Evolutionary conservation across 2,329 filamentous ascomycete species (phyloP).

Genomic region (Alternaria sp.): DNA sequence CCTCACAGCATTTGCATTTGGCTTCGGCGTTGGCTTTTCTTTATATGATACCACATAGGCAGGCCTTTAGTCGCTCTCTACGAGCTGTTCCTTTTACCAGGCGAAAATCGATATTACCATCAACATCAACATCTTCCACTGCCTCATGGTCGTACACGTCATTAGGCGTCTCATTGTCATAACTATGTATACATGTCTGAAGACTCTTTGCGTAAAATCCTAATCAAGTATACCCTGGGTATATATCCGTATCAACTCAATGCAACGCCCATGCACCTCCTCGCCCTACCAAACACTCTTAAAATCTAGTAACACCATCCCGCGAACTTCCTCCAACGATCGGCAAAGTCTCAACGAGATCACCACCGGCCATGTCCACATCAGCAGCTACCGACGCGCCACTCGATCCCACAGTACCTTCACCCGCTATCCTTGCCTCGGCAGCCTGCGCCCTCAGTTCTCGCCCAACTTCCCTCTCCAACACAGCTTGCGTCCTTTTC

Average conservation of each 20-base stretch:
- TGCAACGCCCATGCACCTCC: neutral
- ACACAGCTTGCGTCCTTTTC: slow-evolving; percentile 47
- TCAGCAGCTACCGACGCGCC: neutral
- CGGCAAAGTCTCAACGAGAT: neutral
- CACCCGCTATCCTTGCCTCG: slow-evolving; percentile 42
- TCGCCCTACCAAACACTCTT: neutral
- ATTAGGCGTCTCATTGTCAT: neutral
- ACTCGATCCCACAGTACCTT: neutral
- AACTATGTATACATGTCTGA: neutral
- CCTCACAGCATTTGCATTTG: neutral
- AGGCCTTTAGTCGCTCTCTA: slow-evolving; percentile 11
- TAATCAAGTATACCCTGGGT: neutral
- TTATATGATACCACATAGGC: slow-evolving; percentile 21
- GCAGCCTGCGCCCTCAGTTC: slow-evolving; percentile 65
- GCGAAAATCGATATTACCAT: neutral
- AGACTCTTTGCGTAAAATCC: neutral
- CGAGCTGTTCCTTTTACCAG: neutral
- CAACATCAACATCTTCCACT: neutral
- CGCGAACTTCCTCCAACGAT: neutral
- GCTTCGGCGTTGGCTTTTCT: slow-evolving; percentile 5
- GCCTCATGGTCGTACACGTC: neutral
- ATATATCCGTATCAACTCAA: neutral
- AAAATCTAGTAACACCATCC: neutral
- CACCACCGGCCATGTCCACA: neutral
- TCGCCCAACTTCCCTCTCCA: slow-evolving; percentile 57